A percentile compares a stretch with the other conserved stretches of the same genome.
Evolutionary conservation across 1,284 basidiomycete species (phyloP).

Genomic region (Sphaerobolus stellatus): DNA sequence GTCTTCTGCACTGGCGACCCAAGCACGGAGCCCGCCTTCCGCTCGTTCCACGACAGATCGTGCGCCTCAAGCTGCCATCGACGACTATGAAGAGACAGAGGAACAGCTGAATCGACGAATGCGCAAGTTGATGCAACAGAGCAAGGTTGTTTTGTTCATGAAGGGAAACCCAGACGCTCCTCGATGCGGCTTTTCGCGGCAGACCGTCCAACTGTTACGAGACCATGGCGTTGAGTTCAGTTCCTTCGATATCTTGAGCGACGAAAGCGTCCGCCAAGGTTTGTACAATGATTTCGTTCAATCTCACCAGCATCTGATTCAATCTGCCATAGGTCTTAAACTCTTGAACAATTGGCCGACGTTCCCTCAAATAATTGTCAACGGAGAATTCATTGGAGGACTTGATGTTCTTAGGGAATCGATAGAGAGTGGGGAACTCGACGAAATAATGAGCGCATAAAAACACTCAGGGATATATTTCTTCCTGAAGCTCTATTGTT

Average conservation of each 20-base stretch:
- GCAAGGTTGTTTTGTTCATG: conserved; percentile 86
- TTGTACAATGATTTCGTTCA: conserved; percentile 16
- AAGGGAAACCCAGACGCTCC: conserved; percentile 89
- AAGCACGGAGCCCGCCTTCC: conserved; percentile 40
- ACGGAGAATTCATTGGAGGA: conserved; percentile 73
- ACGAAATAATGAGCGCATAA: conserved; percentile 21
- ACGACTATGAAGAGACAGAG: conserved; percentile 50
- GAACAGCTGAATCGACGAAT: conserved; percentile 69
- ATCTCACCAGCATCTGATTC: too few relatives aligned
- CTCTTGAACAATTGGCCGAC: conserved; percentile 66
- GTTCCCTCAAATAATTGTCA: conserved; percentile 64
- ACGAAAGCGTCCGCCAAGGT: conserved; percentile 69
- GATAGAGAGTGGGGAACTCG: conserved; percentile 49
- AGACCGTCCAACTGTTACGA: conserved; percentile 63
- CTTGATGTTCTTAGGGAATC: conserved; percentile 67
- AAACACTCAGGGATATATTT: too few relatives aligned
- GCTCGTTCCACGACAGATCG: conserved; percentile 42
- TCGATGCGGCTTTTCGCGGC: conserved; percentile 80
- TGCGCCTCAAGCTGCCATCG: conserved; percentile 33
- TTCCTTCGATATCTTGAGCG: conserved; percentile 73
- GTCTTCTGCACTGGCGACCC: conserved; percentile 61
- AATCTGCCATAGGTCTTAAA: conserved; percentile 45
- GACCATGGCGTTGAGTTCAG: conserved; percentile 64
- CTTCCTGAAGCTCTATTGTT: too few relatives aligned
- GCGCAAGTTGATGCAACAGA: conserved; percentile 65